Evolutionary conservation across 208 protist genomes (phyloP).

Genomic region (Acanthamoeba sp.): DNA sequence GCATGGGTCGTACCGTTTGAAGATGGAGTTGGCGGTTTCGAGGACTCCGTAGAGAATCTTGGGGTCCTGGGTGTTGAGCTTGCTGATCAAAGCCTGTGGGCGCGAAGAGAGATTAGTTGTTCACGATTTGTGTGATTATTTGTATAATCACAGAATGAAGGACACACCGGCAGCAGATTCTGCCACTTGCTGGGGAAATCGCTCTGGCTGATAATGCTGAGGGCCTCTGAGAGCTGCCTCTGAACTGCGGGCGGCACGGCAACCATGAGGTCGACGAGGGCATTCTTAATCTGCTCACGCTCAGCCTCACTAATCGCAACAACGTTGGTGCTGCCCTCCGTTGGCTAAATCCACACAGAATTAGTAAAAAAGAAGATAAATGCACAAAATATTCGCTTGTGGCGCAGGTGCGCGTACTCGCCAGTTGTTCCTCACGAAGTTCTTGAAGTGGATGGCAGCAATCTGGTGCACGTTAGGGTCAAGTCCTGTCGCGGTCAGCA

Average conservation of each 20-base stretch:
- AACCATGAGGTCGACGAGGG: slow-evolving; percentile 89
- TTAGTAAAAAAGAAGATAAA: background rate
- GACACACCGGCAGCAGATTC: slow-evolving; percentile 87
- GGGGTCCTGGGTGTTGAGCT: slow-evolving; percentile 82
- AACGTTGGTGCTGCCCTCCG: background rate
- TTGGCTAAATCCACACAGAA: slow-evolving; percentile 7
- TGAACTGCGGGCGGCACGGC: slow-evolving; percentile 86
- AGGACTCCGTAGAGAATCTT: slow-evolving; percentile 89
- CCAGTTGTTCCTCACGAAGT: slow-evolving; percentile 86
- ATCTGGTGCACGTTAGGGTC: slow-evolving; percentile 31
- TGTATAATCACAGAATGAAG: background rate
- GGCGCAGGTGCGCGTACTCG: slow-evolving; percentile 8
- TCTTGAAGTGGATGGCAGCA: slow-evolving; percentile 88
- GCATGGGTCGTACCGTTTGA: slow-evolving; percentile 92
- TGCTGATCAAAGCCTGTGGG: slow-evolving; percentile 84
- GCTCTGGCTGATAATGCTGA: slow-evolving; percentile 92
- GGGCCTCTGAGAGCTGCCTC: slow-evolving; percentile 93
- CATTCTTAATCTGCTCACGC: slow-evolving; percentile 74
- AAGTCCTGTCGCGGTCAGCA: slow-evolving; percentile 10
- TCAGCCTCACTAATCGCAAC: slow-evolving; percentile 22
- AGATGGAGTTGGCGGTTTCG: slow-evolving; percentile 93
- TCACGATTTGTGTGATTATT: background rate
- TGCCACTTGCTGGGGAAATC: slow-evolving; percentile 95
- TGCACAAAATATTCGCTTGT: too few relatives aligned
- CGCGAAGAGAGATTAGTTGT: too few relatives aligned